Base-by-base conservation (phyloP, 371 early-diverging fungal species). In the Syncephalastrum sp. region DNA sequence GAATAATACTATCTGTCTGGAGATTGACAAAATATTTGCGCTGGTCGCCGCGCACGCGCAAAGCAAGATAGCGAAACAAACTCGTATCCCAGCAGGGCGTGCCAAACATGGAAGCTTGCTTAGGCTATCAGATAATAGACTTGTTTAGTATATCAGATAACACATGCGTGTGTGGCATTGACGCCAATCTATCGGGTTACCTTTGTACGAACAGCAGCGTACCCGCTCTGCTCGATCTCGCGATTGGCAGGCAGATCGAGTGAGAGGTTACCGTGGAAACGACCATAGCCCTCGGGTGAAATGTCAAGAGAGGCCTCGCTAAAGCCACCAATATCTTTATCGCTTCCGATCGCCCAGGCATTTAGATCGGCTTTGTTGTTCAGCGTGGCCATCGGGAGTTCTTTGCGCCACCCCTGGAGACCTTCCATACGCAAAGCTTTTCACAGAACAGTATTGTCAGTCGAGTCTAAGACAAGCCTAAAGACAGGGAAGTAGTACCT, bases 11-110 rank as follows among this genome's bases (percentile, higher is more conserved):
- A 52, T 91, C 93, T 4, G 94, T 91, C 61, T 93, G 90, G 10
- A 95, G 68, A 71, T 97, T 95, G 55, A 97, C 92, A 77, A 92
- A 91, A 72, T 94, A 97, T 59, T 84, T 83, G 47, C 90, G 79
- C 15, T 77, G 64, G 48, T 93, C 94, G 0, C 92, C 92, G 58
- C 83, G 83, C 15, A 92, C 92, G 33, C 90, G 79, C 49, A 95
- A 55, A 0, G 88, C 85, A 17, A 97, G 75, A 68, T 92, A 97
- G 23, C 96, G 83, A 70, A 82, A 97, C 47, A 87, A 74, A 16
- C 84, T 82, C 12, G 91, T 91, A 67, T 97, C 97, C 84, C 89
- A 94, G 54, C 83, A 79, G 41, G 90, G 90, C n/a, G 82, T 80
- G 44, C 89, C 89, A 56, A 94, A 88, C 41, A 95, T 51, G 61